These are phyloP conservation scores for Pythium vanterpoolii DNA, from an alignment of 352 stramenopile species.

Conservation along the genomic window DNA sequence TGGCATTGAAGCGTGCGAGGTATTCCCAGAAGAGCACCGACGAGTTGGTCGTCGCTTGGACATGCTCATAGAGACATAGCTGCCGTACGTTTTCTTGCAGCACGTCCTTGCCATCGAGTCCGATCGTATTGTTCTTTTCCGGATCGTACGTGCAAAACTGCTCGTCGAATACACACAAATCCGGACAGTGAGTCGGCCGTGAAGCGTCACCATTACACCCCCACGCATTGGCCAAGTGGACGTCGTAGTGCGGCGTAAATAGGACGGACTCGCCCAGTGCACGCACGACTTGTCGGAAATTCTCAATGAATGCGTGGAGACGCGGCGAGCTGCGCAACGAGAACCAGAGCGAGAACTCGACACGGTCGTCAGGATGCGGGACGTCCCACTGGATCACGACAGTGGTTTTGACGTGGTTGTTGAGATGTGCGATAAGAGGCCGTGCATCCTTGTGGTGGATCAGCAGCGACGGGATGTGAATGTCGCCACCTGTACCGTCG, in stretches of 20 bases:
- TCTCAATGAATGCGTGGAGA: constrained; percentile 20
- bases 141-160: constrained; percentile 35
- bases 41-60: constrained; percentile 5
- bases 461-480: constrained; percentile 29
- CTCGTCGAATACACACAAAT: constrained; percentile 25
- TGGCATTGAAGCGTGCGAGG: constrained; percentile 18
- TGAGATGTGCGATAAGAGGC: constrained; percentile 20
- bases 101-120: constrained; percentile 29
- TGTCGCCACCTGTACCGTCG: constrained; percentile 24
- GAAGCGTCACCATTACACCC: constrained; percentile 13
- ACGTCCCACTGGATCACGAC: constrained; percentile 23
- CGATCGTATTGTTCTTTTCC: constrained; percentile 25
- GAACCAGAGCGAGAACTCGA: constrained; percentile 32
- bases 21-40: constrained; percentile 28
- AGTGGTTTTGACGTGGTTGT: constrained; percentile 11
- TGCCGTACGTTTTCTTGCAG: constrained; percentile 29
- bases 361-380: constrained; percentile 16
- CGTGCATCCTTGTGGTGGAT: constrained; percentile 23
- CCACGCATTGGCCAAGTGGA: constrained; percentile 20
- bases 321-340: constrained; percentile 22
- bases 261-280: constrained; percentile 13
- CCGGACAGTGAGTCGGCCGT: constrained; percentile 9
- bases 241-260: constrained; percentile 29
- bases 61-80: constrained; percentile 25
- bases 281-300: constrained; percentile 7